Conservation (phyloP, 2,329 filamentous ascomycete species). For the Calonectria henricotiae region DNA sequence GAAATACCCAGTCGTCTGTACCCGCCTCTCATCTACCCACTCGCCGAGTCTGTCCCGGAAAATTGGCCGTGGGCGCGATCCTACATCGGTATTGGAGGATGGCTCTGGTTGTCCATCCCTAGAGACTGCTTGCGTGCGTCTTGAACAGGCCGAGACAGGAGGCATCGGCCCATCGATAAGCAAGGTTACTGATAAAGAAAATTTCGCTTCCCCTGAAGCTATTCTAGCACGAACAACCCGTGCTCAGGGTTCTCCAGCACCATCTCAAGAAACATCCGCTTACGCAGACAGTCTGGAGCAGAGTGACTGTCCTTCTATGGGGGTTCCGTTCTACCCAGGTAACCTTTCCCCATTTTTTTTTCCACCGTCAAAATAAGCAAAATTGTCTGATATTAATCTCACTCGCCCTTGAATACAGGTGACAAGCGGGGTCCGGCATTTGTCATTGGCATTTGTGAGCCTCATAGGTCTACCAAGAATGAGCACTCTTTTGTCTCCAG, state of each 20-base stretch:
- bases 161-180: neutral
- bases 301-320: neutral
- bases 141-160: neutral
- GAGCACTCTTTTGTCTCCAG: conserved; percentile 37
- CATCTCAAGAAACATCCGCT: conserved; percentile 18
- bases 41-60: neutral
- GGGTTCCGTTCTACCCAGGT: conserved; percentile 34
- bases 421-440: conserved; percentile 32
- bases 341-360: neutral
- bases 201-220: neutral
- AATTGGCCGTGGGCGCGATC: neutral
- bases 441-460: conserved; percentile 30
- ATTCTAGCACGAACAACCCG: neutral
- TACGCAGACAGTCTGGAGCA: conserved; percentile 24
- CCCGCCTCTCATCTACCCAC: neutral
- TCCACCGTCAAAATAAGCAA: too few relatives aligned
- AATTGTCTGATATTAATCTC: neutral
- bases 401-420: conserved; percentile 1
- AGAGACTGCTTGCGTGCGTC: neutral
- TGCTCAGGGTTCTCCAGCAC: neutral
- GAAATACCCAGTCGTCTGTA: neutral
- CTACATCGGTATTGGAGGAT: neutral
- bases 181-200: neutral
- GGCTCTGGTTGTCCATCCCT: neutral
- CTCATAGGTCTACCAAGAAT: conserved; percentile 19